phyloP scores from a whole-genome alignment of 768 basidiomycete genomes.

The Boletus subparvulus region DNA sequence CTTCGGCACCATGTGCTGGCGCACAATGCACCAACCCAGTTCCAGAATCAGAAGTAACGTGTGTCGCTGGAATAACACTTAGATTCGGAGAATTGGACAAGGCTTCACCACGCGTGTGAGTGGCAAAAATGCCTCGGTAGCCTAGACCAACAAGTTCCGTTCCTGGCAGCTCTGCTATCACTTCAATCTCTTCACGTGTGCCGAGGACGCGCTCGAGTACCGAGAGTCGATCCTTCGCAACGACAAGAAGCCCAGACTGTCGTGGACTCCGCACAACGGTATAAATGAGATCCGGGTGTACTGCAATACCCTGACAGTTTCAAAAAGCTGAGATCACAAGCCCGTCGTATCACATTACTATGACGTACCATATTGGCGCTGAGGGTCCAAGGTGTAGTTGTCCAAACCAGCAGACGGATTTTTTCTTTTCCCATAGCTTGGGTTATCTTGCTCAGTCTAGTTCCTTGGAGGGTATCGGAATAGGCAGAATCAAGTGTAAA shows the following conservation, averaged over 20 bases:
- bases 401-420: conserved; percentile 82
- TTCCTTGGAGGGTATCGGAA: conserved; percentile 13
- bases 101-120: conserved; percentile 11
- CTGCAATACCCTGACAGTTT: conserved; percentile 76
- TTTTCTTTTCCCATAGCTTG: conserved; percentile 34
- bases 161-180: conserved; percentile 24
- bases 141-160: conserved; percentile 56
- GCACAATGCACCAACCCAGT: conserved; percentile 96
- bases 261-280: conserved; percentile 41
- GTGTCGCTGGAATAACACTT: conserved; percentile 62
- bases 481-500: conserved; percentile 57
- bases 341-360: not conserved
- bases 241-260: conserved; percentile 38
- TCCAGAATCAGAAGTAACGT: conserved; percentile 86
- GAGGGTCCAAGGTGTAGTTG: conserved; percentile 96
- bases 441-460: conserved; percentile 18
- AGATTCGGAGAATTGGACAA: conserved; percentile 16
- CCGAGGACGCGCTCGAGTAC: conserved; percentile 30
- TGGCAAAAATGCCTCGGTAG: conserved; percentile 64
- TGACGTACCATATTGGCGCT: conserved; percentile 86
- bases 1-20: conserved; percentile 91
- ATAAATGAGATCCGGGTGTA: conserved; percentile 74
- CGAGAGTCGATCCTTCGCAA: conserved; percentile 53
- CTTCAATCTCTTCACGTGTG: conserved; percentile 17
- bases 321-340: not conserved